These are phyloP conservation scores for Dictyostelium citrinum DNA, from an alignment of 78 protist genomes.

Conservation along the genomic window DNA sequence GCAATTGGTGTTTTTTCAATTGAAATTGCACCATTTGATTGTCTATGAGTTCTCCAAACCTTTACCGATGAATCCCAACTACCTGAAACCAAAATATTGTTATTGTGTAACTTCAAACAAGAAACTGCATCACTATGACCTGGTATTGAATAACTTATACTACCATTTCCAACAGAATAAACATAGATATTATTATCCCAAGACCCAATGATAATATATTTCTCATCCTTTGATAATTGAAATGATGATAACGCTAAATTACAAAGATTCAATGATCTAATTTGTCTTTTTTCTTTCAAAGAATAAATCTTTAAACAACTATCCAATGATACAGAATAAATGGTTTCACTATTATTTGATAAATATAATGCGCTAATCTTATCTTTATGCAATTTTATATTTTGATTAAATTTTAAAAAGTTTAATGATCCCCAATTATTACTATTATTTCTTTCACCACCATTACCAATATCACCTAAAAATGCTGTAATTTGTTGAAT, in stretches of 20 bases:
- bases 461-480: background rate
- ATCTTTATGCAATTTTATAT: conserved; percentile 73
- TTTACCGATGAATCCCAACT: conserved; percentile 89
- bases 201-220: conserved; percentile 75
- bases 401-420: background rate
- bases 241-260: conserved; percentile 80
- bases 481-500: too few relatives aligned
- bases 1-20: conserved; percentile 52
- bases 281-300: conserved; percentile 66
- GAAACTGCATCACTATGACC: conserved; percentile 88
- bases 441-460: background rate
- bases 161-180: conserved; percentile 81
- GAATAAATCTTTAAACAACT: conserved; percentile 74
- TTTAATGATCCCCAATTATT: conserved; percentile 47
- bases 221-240: conserved; percentile 73
- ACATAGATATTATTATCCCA: conserved; percentile 88
- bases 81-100: conserved; percentile 70
- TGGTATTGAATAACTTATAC: conserved; percentile 22
- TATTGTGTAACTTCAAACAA: conserved; percentile 31
- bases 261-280: conserved; percentile 74
- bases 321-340: conserved; percentile 86
- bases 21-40: background rate
- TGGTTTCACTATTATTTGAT: conserved; percentile 60
- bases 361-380: conserved; percentile 61
- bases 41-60: conserved; percentile 50